Conservation (phyloP, 441 rosid genomes). For the Jatropha multifida region DNA sequence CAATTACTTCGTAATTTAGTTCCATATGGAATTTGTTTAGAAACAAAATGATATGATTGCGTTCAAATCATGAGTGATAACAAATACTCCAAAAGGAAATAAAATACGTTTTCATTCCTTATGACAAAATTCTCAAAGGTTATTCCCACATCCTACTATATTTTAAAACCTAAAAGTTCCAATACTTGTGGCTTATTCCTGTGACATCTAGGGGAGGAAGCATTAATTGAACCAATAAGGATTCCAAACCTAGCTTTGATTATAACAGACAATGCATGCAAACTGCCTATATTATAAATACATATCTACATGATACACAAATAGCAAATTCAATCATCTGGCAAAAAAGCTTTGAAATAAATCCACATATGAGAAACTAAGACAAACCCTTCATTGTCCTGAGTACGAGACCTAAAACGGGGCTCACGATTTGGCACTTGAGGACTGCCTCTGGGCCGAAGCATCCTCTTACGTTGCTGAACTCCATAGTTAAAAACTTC, state of each 20-base stretch:
- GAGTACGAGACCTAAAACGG: conserved; percentile 58
- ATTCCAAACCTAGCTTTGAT: background rate
- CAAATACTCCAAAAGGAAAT: background rate
- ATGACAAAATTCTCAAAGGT: background rate
- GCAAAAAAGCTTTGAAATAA: conserved; percentile 22
- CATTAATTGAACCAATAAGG: background rate
- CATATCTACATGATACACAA: background rate
- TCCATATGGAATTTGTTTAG: background rate
- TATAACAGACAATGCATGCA: background rate
- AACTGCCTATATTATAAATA: background rate
- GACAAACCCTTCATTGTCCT: conserved; percentile 88
- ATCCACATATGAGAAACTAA: conserved; percentile 19
- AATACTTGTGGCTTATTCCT: background rate
- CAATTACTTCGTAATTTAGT: background rate
- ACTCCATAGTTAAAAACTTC: conserved; percentile 72
- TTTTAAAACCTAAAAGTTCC: background rate
- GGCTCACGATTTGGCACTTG: conserved; percentile 72
- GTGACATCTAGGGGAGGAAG: background rate
- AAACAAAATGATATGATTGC: background rate
- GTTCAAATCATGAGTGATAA: background rate
- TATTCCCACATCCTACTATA: background rate
- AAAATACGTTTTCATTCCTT: background rate
- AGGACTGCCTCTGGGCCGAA: conserved; percentile 90
- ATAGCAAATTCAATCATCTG: conserved; percentile 15
- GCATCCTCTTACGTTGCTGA: conserved; percentile 96